Evolutionary conservation across 2,329 filamentous ascomycete genomes (phyloP).

Genomic region (Lithohypha guttulata): DNA sequence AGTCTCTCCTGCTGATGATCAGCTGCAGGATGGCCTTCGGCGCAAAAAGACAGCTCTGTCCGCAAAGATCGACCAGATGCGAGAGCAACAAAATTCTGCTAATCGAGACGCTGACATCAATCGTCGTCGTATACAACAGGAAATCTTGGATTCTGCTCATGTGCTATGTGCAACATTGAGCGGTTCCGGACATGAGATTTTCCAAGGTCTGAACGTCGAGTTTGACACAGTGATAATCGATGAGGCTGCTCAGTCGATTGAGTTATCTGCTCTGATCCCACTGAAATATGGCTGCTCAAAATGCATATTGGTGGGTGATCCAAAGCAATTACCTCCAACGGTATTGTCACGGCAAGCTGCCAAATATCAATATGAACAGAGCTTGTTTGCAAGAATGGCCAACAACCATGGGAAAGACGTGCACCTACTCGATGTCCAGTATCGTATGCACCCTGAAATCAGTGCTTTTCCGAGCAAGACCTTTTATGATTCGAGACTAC

Average conservation of each 20-base stretch:
- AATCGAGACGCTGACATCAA: slow-evolving; percentile 78
- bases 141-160: slow-evolving; percentile 81
- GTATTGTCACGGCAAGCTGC: slow-evolving; percentile 90
- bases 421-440: slow-evolving; percentile 92
- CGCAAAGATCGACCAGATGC: slow-evolving; percentile 72
- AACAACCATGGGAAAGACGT: slow-evolving; percentile 78
- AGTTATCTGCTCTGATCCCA: slow-evolving; percentile 89
- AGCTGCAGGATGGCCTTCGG: slow-evolving; percentile 68
- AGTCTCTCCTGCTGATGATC: slow-evolving; percentile 46
- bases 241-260: slow-evolving; percentile 95
- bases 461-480: slow-evolving; percentile 78
- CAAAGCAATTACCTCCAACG: slow-evolving; percentile 91
- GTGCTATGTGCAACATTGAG: slow-evolving; percentile 92
- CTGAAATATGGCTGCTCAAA: slow-evolving; percentile 96
- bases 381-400: slow-evolving; percentile 97
- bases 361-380: slow-evolving; percentile 90
- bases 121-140: slow-evolving; percentile 73
- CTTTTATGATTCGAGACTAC: slow-evolving; percentile 81
- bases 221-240: slow-evolving; percentile 98
- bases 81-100: slow-evolving; percentile 72
- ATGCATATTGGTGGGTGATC: slow-evolving; percentile 93
- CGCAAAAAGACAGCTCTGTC: slow-evolving; percentile 66
- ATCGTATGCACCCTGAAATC: slow-evolving; percentile 98
- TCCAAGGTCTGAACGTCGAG: slow-evolving; percentile 84
- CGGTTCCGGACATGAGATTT: slow-evolving; percentile 94